phyloP scores from a whole-genome alignment of 805 yeast species.

The Lachancea lanzarotensis region DNA sequence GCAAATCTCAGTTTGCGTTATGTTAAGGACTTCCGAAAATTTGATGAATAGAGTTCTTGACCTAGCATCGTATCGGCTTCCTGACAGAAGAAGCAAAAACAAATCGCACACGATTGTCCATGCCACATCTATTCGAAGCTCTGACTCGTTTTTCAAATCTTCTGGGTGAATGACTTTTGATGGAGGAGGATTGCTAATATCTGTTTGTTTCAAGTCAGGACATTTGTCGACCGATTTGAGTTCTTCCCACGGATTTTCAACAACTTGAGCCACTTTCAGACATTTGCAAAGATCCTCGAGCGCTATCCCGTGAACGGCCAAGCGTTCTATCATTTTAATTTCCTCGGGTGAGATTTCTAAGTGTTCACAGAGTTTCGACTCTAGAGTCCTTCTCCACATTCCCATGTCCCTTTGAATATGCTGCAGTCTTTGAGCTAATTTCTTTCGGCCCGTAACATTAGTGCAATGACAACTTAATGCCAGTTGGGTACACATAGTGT shows the following conservation, averaged over 20 bases:
- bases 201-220: neutral
- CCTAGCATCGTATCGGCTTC: constrained; percentile 82
- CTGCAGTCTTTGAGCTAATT: constrained; percentile 54
- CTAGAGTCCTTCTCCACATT: constrained; percentile 73
- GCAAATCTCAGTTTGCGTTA: constrained; percentile 59
- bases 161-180: constrained; percentile 27
- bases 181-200: constrained; percentile 6
- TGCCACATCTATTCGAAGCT: constrained; percentile 63
- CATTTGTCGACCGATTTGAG: constrained; percentile 1
- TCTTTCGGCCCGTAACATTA: constrained; percentile 39
- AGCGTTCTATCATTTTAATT: constrained; percentile 75
- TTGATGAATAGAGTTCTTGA: constrained; percentile 70
- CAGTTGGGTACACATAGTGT: constrained; percentile 75
- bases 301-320: constrained; percentile 78
- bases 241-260: constrained; percentile 44
- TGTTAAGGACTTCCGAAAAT: constrained; percentile 58
- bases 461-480: constrained; percentile 51
- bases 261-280: constrained; percentile 44
- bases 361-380: constrained; percentile 69
- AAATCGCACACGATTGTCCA: constrained; percentile 95
- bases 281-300: constrained; percentile 63
- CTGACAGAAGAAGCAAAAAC: constrained; percentile 70
- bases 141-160: constrained; percentile 31
- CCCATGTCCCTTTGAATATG: constrained; percentile 71
- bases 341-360: constrained; percentile 74